Evolutionary conservation across 2,329 filamentous ascomycete species (phyloP), one percentile per base, ranked within the genome.

Genomic region (Emmonsiellopsis sp.): DNA sequence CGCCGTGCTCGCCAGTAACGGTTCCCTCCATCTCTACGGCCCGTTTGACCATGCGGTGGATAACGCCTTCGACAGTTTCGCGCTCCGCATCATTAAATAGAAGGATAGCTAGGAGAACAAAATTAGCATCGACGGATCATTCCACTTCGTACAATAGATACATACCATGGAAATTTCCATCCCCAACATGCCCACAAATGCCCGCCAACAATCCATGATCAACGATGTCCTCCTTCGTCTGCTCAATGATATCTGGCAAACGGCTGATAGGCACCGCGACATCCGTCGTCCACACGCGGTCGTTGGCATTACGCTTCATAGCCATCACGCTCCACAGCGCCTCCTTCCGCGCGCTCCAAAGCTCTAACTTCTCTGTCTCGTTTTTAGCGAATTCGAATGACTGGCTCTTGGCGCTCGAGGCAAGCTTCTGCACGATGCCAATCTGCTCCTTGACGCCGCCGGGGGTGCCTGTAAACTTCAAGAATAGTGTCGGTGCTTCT

Each of bases 231-330:
- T 80, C 71, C 62, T 87, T 86, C 1, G 84, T 87, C 48, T 81
- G 74, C 57, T 86, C 83, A 48, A 91, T 87, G 52, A 90, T 85
- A 58, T 86, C 81, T 1, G 86, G 81, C 56, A 92, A 71, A 40
- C 77, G 75, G 13, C 82, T 87, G 47, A 91, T 82, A 0, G 87
- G 87, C 0, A 91, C 87, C 0, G 87, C 87, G 17, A 91, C 87
- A 64, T 92, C 87, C 0, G 87, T 92, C 0, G 86, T 88, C 86
- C 86, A 90, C 31, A 89, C 80, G 46, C 77, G 79, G 59, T 85
- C 79, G 2, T 77, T 75, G 0, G 77, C 76, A 27, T 79, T 72
- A 48, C 80, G 74, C 55, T 77, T 77, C 68, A 84, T 80, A 0
- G 84, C 82, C 68, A 87, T 82, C 44, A 86, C 80, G 53, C 82